Conservation (phyloP, 805 yeast genomes). For the Kluyveromyces lactis region DNA sequence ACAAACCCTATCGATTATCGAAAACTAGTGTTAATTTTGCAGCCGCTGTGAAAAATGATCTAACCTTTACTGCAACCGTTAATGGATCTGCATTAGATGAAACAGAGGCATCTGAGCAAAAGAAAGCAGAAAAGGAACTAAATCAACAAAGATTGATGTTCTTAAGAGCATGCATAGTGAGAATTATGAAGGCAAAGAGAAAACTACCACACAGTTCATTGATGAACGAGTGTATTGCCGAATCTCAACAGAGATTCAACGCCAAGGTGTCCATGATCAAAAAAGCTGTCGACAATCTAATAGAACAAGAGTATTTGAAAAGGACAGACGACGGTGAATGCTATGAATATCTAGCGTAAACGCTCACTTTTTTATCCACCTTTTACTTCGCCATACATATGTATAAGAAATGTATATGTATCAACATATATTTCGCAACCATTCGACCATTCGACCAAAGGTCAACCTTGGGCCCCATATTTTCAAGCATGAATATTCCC, state of each 20-base stretch:
- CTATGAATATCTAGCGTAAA: slow-evolving; percentile 72
- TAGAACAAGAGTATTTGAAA: slow-evolving; percentile 77
- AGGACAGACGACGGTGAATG: slow-evolving; percentile 65
- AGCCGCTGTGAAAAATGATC: slow-evolving; percentile 40
- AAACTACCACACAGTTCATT: slow-evolving; percentile 67
- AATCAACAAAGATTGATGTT: slow-evolving; percentile 80
- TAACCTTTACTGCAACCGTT: slow-evolving; percentile 10
- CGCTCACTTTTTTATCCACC: neutral
- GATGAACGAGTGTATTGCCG: slow-evolving; percentile 81
- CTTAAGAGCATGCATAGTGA: slow-evolving; percentile 87
- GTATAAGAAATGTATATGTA: neutral
- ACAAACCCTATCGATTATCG: slow-evolving; percentile 76
- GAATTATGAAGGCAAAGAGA: slow-evolving; percentile 94
- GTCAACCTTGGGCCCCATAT: no score
- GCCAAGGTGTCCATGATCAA: slow-evolving; percentile 84
- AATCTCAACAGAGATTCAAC: slow-evolving; percentile 69
- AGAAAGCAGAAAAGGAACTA: slow-evolving; percentile 69
- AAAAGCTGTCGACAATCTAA: slow-evolving; percentile 72
- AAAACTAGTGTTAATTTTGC: slow-evolving; percentile 77
- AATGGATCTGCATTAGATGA: slow-evolving; percentile 38
- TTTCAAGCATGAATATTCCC: no score
- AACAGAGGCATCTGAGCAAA: slow-evolving; percentile 46
- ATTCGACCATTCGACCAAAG: no score
- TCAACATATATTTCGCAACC: no score
- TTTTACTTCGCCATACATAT: neutral